Base-by-base conservation (phyloP, 768 basidiomycete genomes). In the Nevesoporus exiguus region DNA sequence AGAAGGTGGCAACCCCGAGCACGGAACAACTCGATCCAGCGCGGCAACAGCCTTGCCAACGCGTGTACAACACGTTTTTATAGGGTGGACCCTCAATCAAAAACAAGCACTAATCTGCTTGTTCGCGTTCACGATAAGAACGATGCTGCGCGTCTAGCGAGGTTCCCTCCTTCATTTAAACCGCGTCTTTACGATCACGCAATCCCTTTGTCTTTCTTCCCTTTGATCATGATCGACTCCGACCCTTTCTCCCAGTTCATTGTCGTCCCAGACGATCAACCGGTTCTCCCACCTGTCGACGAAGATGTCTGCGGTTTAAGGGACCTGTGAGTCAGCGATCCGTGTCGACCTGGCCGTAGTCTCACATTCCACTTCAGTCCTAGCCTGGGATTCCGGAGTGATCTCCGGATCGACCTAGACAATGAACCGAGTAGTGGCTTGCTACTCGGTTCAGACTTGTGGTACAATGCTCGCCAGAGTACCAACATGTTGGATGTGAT, bases 31-130 rank as follows among this genome's bases (percentile, higher is more conserved):
- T 69, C 53, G 51, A 48, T 51, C 60, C 59, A 64, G 57, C 60
- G 41, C 55, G 51, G 66, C 50, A 68, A 69, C 68, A 69, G 68
- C 70, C 70, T 64, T 57, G 55, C 39, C 59, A 57, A 51, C 68
- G 66, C 68, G 64, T 70, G 68, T 59, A 52, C 44, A 62, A 71
- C 68, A 70, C 68, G 68, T 72, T 69, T 67, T 68, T 61, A 13
- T 69, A 66, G 64, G 65, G 66, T 67, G 68, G 68, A 72, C 68
- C 70, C 70, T 49, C 68, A 68, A 66, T 58, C 49, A 55, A 69
- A 49, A 70, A 70, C 60, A 70, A 30, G 37, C 56, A 62, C n/a
- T 60, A 66, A 59, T 64, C 55, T 64, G 41, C 37, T 51, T 31
- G 41, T 49, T 60, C 52, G 34, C 6, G 51, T 60, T 44, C 50